Conservation (phyloP, 441 rosid genomes). For the Brassica balearica region DNA sequence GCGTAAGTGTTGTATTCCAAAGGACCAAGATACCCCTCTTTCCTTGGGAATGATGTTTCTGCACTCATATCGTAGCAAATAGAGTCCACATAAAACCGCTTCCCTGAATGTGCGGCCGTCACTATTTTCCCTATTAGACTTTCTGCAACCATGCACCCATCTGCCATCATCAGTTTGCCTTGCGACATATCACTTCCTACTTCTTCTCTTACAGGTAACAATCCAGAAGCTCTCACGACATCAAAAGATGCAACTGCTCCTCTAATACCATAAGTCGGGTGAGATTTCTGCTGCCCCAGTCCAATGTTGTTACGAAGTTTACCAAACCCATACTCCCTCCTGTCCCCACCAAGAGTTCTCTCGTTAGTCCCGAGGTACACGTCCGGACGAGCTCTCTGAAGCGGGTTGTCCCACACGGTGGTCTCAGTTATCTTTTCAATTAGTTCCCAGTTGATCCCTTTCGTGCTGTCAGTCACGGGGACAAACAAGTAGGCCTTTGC, state of each 20-base stretch:
- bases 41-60: constrained; percentile 96
- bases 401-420: constrained; percentile 94
- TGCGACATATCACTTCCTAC: constrained; percentile 49
- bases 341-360: constrained; percentile 98
- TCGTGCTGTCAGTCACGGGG: constrained; percentile 84
- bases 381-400: constrained; percentile 98
- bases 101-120: constrained; percentile 99
- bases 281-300: constrained; percentile 85
- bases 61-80: constrained; percentile 91
- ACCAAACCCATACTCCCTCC: constrained; percentile 99
- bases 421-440: constrained; percentile 66
- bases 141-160: constrained; percentile 62
- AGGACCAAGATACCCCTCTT: constrained; percentile 99
- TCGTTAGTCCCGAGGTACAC: constrained; percentile 99
- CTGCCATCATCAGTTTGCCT: constrained; percentile 88
- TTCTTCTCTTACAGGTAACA: constrained; percentile 73
- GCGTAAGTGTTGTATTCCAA: constrained; percentile 95
- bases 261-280: constrained; percentile 99
- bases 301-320: constrained; percentile 94
- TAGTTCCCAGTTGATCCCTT: constrained; percentile 90
- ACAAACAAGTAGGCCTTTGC: constrained; percentile 98
- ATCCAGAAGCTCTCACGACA: constrained; percentile 93
- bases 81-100: constrained; percentile 97
- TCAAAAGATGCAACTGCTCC: constrained; percentile 98
- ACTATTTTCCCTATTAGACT: constrained; percentile 83